Evolutionary conservation across 2,329 filamentous ascomycete genomes (phyloP), one percentile per base, ranked within the genome.

Genomic region (Pseudogymnoascus verrucosus): DNA sequence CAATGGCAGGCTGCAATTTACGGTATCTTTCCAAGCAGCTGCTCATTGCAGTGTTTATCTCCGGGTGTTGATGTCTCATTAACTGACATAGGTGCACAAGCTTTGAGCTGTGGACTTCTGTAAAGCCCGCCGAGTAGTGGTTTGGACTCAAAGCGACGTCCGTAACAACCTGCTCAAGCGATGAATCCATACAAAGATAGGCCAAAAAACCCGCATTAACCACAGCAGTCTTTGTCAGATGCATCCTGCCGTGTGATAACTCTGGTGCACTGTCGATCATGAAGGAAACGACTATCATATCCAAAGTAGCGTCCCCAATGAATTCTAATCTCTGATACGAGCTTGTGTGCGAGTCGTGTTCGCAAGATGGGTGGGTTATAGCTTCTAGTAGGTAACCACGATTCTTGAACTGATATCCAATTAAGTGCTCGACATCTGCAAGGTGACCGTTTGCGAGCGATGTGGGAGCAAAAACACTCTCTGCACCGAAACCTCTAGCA

Each of bases 291-390:
- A 97, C 78, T 63, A 96, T 78, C 68, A 86, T 83, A 74, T 98
- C 93, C 0, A 98, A 83, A 2, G 97, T 79, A 0, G 91, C 84
- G 69, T 98, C 93, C 0, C 93, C 93, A 0, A 97, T 78, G 70
- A 95, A 96, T 71, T 97, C 93, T 0, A 97, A 82, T 0, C 92
- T 84, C 68, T 97, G 89, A 11, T 85, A 81, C 21, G 76, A 79
- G 2, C 78, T 78, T 4, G 81, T 77, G 14, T 76, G 74, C 31
- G 78, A 78, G 61, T 79, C 81, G 4, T 73, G 64, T 47, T 72
- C 74, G 69, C 72, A 79, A 0, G 90, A 93, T 0, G 85, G 78
- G 71, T 97, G 93, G 0, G 92, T 96, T 60, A 93, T 79, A 2
- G 93, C 89, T 76, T 97, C 90, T 0, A 89, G 71, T 0, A 97